A percentile compares a stretch with the other conserved stretches of the same genome.
Conservation (phyloP, 345 rosid genomes). For the Crucihimalaya himalaica region DNA sequence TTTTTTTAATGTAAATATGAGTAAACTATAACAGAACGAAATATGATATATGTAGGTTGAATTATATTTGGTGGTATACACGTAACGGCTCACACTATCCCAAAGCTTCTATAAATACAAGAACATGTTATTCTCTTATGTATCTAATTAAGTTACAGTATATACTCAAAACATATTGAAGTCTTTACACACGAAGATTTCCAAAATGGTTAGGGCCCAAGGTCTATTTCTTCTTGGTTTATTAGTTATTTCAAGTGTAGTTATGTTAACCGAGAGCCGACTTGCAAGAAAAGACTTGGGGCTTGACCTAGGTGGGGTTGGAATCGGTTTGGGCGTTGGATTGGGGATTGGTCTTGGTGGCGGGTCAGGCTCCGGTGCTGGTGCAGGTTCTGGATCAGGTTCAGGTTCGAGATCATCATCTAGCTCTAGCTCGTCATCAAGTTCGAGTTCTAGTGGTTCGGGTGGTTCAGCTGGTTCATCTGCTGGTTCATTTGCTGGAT, state of each 20-base stretch:
- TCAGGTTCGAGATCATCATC: constrained; percentile 50
- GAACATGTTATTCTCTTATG: constrained; percentile 17
- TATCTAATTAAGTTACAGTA: constrained; percentile 10
- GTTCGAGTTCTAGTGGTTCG: constrained; percentile 46
- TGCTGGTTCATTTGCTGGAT: constrained; percentile 71
- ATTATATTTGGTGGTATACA: constrained; percentile 27
- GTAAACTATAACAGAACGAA: neutral
- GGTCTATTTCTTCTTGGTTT: constrained; percentile 31
- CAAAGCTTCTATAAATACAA: constrained; percentile 36
- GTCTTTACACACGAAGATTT: constrained; percentile 1
- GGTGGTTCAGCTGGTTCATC: constrained; percentile 48
- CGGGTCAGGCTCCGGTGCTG: constrained; percentile 43
- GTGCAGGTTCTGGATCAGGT: constrained; percentile 46
- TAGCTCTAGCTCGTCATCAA: constrained; percentile 53
- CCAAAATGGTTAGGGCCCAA: constrained; percentile 34
- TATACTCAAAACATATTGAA: constrained; percentile 9
- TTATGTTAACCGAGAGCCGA: constrained; percentile 41
- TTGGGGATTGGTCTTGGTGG: constrained; percentile 53
- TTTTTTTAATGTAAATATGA: neutral
- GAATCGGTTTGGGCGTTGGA: constrained; percentile 45
- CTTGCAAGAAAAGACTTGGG: constrained; percentile 46
- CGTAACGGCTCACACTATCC: constrained; percentile 28
- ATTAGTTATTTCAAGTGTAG: constrained; percentile 29
- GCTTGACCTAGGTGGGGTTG: constrained; percentile 42
- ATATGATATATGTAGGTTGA: constrained; percentile 3